Evolutionary conservation across 1,139 yeast species (phyloP), one percentile per base, ranked within the genome.

Genomic region (Yamadazyma atmosphaerica): DNA sequence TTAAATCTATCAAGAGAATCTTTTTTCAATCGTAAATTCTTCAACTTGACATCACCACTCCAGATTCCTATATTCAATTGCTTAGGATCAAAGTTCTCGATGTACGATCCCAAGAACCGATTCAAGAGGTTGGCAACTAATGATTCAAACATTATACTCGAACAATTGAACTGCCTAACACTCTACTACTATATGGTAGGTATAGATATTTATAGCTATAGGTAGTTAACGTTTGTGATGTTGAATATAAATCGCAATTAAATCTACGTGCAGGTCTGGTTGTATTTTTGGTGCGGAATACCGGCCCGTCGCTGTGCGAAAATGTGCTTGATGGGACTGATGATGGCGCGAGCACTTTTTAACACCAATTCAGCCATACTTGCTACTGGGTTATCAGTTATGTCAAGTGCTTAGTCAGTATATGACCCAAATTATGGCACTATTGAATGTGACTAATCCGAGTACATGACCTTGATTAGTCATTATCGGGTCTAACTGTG

Each of bases 11-110:
- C 98, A 34, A 94, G 69, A 7, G 97, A 90, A 60, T 83, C 90
- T 44, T 81, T 77, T 61, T 87, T 87, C 42, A 94, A 70, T 45
- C 84, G 76, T 46, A 94, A 72, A 57, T 90, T 82, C 46, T 74
- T 74, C 37, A 94, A 69, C 57, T 87, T 88, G 34, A 90, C 98
- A 69, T 92, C 98, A 22, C 99, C 99, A 53, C 92, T 81, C 96
- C 98, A 90, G 31, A 94, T 90, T 2, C 98, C 98, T 41, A 92
- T 90, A 53, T 92, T 89, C 55, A 92, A 68, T 56, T 90, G 97
- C 49, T 86, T 86, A 11, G 97, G 90, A 62, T 94, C 98, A 57
- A 92, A 92, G 61, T 92, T 86, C 63, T 94, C 96, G 38, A 94
- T 92, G 65, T 92, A 86, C 13, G 83, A 72, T 3, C 87, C 86